These are phyloP conservation scores for Phytophthora kernoviae DNA, from an alignment of 352 stramenopile genomes.

Conservation along the genomic window DNA sequence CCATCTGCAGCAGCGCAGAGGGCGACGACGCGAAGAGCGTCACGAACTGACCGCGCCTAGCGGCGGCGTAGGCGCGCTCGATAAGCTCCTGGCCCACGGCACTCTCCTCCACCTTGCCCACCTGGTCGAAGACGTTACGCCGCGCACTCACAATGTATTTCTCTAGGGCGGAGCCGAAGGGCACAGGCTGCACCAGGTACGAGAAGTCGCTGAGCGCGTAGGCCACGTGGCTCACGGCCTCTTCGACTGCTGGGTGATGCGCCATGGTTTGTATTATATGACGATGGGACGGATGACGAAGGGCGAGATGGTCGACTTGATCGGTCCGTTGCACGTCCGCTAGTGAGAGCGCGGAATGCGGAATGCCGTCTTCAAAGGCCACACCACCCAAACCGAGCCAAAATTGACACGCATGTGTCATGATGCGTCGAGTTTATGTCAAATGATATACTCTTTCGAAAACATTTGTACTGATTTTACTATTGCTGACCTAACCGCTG, in stretches of 20 bases:
- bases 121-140: constrained; percentile 83
- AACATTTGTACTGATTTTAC: not conserved
- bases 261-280: constrained; percentile 14
- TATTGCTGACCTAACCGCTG: not conserved
- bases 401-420: constrained; percentile 10
- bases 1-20: constrained; percentile 87
- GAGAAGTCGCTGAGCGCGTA: constrained; percentile 82
- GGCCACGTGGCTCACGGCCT: constrained; percentile 80
- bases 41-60: constrained; percentile 81
- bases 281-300: not conserved
- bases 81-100: constrained; percentile 64
- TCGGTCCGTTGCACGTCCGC: constrained; percentile 14
- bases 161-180: constrained; percentile 65
- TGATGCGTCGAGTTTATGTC: not conserved
- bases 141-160: constrained; percentile 74
- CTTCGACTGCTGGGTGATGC: constrained; percentile 54
- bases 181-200: constrained; percentile 69
- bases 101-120: constrained; percentile 60
- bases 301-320: not conserved
- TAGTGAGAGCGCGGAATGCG: constrained; percentile 27
- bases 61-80: constrained; percentile 65
- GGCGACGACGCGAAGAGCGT: constrained; percentile 92
- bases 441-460: not conserved
- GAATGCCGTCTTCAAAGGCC: constrained; percentile 12
- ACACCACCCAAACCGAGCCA: constrained; percentile 32